Base-by-base conservation (phyloP, 176 grass and related monocot species). In the Oryza glumipatula region DNA sequence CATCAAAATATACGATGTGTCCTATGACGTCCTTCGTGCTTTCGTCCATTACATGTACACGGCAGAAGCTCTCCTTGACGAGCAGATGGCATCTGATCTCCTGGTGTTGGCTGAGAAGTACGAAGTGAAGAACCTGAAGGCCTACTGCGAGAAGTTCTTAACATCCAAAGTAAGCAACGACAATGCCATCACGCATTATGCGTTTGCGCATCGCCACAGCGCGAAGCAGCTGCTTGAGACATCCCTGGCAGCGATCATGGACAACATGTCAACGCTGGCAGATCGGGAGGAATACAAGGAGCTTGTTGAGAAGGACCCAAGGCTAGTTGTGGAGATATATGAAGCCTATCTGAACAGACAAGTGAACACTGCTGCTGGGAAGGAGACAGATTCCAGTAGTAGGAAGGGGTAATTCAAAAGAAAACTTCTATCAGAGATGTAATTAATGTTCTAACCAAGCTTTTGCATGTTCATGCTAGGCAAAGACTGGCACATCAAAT, bases 321-420 rank as follows among this genome's bases (percentile, higher is more conserved):
- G 96, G 76, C 93, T 98, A 12, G 89, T 95, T 3, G 96, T 98
- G 47, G 96, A 95, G 84, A 95, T 98, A 64, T 98, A 95, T 64
- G 91, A 98, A 84, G 87, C 91, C 39, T 94, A 98, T 89, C 83
- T 98, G 45, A 91, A 67, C 77, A 74, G 87, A 54, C 96, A 98
- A 81, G 91, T 91, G 35, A 98, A 95, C 13, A 88, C 90, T 52
- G 92, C 91, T 4, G 87, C 47, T 41, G 85, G 49, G 2, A 95
- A 92, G 60, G 90, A 95, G 67, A 72, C 77, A 67, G 39, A 88
- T 76, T 78, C 65, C 64, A 63, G 73, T 56, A 26, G 67, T 83
- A 90, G 78, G 75, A 83, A 85, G 74, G 76, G 69, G 81, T 71
- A 45, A 65, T 71, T 1, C 21, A 41, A 72, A 74, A 48, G 5